Evolutionary conservation across 371 early-diverging fungal species (phyloP), one percentile per base, ranked within the genome.

Genomic region (Gilbertella persicaria): DNA sequence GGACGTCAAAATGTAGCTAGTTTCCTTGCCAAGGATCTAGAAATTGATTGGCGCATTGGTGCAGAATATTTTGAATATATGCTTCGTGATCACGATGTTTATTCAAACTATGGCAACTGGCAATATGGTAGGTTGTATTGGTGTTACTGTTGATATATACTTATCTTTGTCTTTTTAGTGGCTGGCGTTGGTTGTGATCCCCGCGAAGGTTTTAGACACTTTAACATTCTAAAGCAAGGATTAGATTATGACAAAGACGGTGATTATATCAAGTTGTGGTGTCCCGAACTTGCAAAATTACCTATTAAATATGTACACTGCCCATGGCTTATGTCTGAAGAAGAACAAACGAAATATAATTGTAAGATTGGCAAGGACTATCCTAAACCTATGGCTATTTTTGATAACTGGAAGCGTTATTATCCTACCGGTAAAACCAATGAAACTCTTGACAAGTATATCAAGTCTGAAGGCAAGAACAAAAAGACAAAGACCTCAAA

Each of bases 81-180:
- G 14, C 53, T 78, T 16, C 42, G 64, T 8, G 79, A 78, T 41
- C 76, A 78, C 44, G 79, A 76, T 46, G 69, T 69, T 1, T 48
- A 60, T 53, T 62, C 62, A 38, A 78, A 78, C 47, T 78, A 77
- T 41, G 78, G 79, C 20, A 78, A 78, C 44, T 78, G 79, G 79
- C 69, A 62, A 54, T 78, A 78, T 42, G 70, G 66, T 48, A 67
- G 66, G 38, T 19, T 9, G 4, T n/a, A n/a, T n/a, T n/a, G n/a
- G n/a, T n/a, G n/a, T n/a, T n/a, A n/a, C n/a, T n/a, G 2, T 14
- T 16, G 0, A 12, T 14, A 26, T 13, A 13, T 16, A 5, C 20
- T 24, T 40, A n/a, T 17, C 12, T 21, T 7, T 28, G 21, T 20
- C 17, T 37, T 44, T 25, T 4, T 21, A 66, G 69, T 62, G 0